Evolutionary conservation across 2,329 filamentous ascomycete species (phyloP), one percentile per base, ranked within the genome.

Genomic region (Pyricularia pennisetigena): DNA sequence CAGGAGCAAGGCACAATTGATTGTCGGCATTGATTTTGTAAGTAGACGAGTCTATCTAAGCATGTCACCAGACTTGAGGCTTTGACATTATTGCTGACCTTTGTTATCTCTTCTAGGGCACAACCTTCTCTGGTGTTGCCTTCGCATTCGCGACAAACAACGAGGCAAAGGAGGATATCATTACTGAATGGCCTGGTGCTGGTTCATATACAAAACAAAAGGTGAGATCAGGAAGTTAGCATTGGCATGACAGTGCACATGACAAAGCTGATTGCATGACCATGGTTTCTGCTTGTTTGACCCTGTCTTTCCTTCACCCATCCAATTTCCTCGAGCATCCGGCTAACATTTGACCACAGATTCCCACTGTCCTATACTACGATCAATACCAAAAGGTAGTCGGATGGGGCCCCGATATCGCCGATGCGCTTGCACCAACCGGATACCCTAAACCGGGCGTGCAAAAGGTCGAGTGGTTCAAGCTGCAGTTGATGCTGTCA

Each of bases 401-500:
- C n/a, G 95, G 95, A 74, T 99, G 95, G 95, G 95, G 95, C 71
- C 94, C 94, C 69, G 95, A 99, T 83, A 98, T 98, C 74, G 93
- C 95, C 70, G 94, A 98, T 80, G 95, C 95, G 71, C 86, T 98
- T 72, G 94, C 95, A 67, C 95, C 95, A 32, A 98, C 95, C 59
- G 95, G 95, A 71, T 98, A 98, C 79, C 95, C 95, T 73, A 98
- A 98, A 83, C 92, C 92, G 41, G 94, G 94, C 72, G 94, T 99
- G 73, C 95, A 98, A 80, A 98, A 98, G 82, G 94, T 98, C 28
- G 95, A 98, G 82, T 99, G 95, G 95, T 98, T 99, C 86, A 98
- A 98, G 84, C 86, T 99, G 73, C 95, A 99, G 82, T 88, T 99
- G 69, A 98, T 98, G 95, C 86, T 97, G 71, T 97, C 93, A 70